phyloP scores from a whole-genome alignment of 2,329 filamentous ascomycete genomes.

The Fusarium compactum region DNA sequence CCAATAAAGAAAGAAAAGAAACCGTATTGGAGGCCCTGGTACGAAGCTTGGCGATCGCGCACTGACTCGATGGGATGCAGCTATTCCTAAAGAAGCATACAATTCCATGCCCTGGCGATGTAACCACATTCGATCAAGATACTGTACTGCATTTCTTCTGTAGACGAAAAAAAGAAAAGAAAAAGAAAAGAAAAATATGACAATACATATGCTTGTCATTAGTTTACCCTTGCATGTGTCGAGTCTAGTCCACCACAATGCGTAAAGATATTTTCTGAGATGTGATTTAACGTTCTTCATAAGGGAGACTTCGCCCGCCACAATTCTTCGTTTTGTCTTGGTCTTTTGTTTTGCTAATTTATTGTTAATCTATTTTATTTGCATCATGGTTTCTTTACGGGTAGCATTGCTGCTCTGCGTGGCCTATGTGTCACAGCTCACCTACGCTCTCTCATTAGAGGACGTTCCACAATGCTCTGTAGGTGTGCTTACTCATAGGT shows the following conservation, averaged over 20 bases:
- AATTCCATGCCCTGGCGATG: neutral
- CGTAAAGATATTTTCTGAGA: neutral
- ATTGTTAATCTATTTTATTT: neutral
- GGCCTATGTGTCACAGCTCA: neutral
- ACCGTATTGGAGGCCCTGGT: neutral
- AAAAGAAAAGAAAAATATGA: neutral
- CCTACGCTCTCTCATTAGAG: neutral
- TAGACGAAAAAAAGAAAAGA: neutral
- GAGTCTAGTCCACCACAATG: neutral
- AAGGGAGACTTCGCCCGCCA: neutral
- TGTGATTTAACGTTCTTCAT: neutral
- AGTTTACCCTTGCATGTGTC: neutral
- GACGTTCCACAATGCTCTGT: constrained; percentile 12
- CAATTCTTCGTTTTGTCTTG: neutral
- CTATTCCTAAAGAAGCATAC: neutral
- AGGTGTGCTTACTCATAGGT: neutral
- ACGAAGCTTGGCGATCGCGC: neutral
- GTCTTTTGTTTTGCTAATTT: neutral
- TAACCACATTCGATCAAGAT: neutral
- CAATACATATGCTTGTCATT: neutral
- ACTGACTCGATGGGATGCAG: neutral
- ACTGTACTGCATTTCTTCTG: neutral
- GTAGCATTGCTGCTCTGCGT: neutral
- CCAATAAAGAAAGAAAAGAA: neutral
- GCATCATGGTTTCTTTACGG: neutral